Evolutionary conservation across 495 filamentous ascomycete species (phyloP).

Genomic region (Neurospora sp.): DNA sequence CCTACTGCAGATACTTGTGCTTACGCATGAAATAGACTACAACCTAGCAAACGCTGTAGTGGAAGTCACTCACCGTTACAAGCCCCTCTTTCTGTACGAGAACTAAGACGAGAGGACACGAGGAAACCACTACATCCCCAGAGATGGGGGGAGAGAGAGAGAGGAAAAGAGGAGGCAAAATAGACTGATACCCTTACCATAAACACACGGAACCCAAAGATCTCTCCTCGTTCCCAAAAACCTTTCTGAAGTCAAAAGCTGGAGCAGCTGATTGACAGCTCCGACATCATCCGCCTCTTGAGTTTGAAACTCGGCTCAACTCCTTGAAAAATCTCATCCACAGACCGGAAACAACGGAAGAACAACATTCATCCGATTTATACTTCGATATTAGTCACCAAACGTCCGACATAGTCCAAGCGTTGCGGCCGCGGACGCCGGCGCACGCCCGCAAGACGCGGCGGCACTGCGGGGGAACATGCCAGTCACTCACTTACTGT

Average conservation of each 20-base stretch:
- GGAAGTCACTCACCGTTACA: slow-evolving; percentile 78
- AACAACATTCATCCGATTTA: background rate
- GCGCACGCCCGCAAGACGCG: background rate
- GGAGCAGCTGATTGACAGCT: background rate
- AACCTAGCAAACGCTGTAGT: slow-evolving; percentile 71
- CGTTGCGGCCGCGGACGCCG: background rate
- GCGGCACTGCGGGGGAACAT: background rate
- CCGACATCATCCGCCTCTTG: background rate
- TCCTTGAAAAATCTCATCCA: background rate
- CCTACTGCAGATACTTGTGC: background rate
- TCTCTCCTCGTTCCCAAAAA: background rate
- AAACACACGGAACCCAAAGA: background rate
- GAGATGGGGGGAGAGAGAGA: background rate
- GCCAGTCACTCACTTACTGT: background rate
- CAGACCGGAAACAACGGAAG: background rate
- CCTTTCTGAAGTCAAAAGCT: too few relatives aligned
- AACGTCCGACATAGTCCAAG: background rate
- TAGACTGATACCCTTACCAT: background rate
- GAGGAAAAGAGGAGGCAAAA: background rate
- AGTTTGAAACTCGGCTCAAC: background rate
- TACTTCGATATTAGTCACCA: background rate
- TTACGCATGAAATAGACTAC: slow-evolving; percentile 49
- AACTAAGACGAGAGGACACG: slow-evolving; percentile 20
- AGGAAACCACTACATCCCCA: background rate
- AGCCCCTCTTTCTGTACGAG: slow-evolving; percentile 45